A percentile compares a stretch with the other conserved stretches of the same genome.
phyloP scores from a whole-genome alignment of 148 eudicot species.

The Chenopodium quinoa region DNA sequence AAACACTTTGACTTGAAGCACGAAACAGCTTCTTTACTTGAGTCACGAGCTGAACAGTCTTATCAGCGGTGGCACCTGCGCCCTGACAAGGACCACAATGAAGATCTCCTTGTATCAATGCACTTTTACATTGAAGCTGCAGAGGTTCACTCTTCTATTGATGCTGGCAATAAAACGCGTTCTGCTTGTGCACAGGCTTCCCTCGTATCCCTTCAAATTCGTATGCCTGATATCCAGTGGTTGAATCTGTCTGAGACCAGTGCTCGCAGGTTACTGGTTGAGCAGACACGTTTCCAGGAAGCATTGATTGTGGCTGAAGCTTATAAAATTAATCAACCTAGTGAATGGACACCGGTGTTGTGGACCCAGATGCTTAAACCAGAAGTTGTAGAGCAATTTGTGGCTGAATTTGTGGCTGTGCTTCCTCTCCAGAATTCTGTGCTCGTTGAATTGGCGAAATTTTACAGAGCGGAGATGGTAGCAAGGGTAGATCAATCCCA shows the following conservation, averaged over 20 bases:
- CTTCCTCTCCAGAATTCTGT: constrained; percentile 79
- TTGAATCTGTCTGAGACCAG: constrained; percentile 81
- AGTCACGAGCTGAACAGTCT: constrained; percentile 76
- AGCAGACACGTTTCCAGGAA: constrained; percentile 91
- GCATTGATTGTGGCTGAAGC: constrained; percentile 98
- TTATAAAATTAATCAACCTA: constrained; percentile 84
- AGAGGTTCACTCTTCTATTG: constrained; percentile 91
- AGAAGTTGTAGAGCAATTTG: constrained; percentile 76
- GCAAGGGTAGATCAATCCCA: constrained; percentile 93
- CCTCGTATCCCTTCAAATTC: constrained; percentile 87
- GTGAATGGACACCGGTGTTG: constrained; percentile 94
- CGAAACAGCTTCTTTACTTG: constrained; percentile 81
- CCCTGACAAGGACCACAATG: constrained; percentile 80
- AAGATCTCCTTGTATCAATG: constrained; percentile 94
- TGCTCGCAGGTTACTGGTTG: constrained; percentile 77
- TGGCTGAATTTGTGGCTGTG: constrained; percentile 90
- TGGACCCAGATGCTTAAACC: constrained; percentile 98
- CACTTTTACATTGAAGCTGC: constrained; percentile 88
- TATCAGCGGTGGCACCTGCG: constrained; percentile 69
- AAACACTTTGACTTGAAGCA: constrained; percentile 96
- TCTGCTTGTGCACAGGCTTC: constrained; percentile 88
- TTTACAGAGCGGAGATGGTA: constrained; percentile 79
- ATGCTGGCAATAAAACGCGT: constrained; percentile 87
- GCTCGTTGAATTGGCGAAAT: constrained; percentile 80
- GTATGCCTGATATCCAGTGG: constrained; percentile 94